A percentile compares a stretch with the other conserved stretches of the same genome.
These are phyloP conservation scores for Podaxis sp. DNA, from an alignment of 768 basidiomycete genomes.

Conservation along the genomic window DNA sequence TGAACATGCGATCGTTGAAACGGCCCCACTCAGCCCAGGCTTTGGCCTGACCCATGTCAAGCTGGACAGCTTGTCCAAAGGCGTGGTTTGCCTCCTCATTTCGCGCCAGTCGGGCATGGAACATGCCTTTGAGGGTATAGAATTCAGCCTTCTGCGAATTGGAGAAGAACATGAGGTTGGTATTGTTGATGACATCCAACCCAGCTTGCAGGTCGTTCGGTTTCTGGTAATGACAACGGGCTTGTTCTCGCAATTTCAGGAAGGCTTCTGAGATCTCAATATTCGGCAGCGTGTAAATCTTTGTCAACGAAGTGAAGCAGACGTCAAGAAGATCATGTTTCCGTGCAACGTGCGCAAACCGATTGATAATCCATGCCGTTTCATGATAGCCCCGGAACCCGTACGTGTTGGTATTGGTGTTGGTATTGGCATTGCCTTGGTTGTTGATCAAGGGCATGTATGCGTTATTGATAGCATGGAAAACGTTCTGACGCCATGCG, in stretches of 20 bases:
- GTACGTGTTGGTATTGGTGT: slow-evolving; percentile 70
- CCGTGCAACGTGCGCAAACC: slow-evolving; percentile 96
- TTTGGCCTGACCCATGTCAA: slow-evolving; percentile 93
- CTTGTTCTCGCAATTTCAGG: slow-evolving; percentile 97
- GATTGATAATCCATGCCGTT: slow-evolving; percentile 99
- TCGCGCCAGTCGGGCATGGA: slow-evolving; percentile 83
- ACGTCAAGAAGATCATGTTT: slow-evolving; percentile 97
- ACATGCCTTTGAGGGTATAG: slow-evolving; percentile 98
- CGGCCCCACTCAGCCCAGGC: slow-evolving; percentile 99
- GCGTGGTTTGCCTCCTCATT: slow-evolving; percentile 89
- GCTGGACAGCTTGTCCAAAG: slow-evolving; percentile 93
- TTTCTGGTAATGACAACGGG: slow-evolving; percentile 96
- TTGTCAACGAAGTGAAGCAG: slow-evolving; percentile 90
- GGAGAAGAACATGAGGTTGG: slow-evolving; percentile 98
- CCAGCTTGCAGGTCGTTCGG: slow-evolving; percentile 92
- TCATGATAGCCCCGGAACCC: slow-evolving; percentile 98
- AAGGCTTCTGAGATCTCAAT: slow-evolving; percentile 99
- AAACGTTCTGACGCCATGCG: slow-evolving; percentile 98
- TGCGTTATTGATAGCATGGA: slow-evolving; percentile 93
- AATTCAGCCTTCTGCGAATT: slow-evolving; percentile 95
- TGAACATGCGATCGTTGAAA: slow-evolving; percentile 91
- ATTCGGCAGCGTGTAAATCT: slow-evolving; percentile 98
- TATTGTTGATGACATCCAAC: slow-evolving; percentile 98
- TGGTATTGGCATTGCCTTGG: slow-evolving; percentile 47
- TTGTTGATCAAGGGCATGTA: slow-evolving; percentile 88